Conservation (phyloP, 129 eudicot genomes). For the Tagetes erecta region DNA sequence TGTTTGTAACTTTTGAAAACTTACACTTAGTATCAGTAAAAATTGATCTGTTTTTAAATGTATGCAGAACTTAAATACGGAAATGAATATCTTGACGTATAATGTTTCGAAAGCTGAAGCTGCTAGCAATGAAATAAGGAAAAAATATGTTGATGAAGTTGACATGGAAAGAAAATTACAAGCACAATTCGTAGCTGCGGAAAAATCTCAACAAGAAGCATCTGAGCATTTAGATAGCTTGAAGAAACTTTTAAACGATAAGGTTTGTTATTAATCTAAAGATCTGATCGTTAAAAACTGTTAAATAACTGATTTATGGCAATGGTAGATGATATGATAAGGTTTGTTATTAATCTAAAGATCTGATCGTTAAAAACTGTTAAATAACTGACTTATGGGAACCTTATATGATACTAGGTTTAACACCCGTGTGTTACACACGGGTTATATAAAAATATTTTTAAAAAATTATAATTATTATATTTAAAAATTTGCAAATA, state of each 20-base stretch:
- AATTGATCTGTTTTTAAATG: not conserved
- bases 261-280: slow-evolving; percentile 43
- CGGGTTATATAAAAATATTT: too few relatives aligned
- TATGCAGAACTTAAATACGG: slow-evolving; percentile 54
- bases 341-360: too few relatives aligned
- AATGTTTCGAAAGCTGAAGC: slow-evolving; percentile 41
- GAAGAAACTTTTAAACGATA: slow-evolving; percentile 40
- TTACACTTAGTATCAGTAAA: not conserved
- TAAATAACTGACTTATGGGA: too few relatives aligned
- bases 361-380: too few relatives aligned
- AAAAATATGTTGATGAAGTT: slow-evolving; percentile 43
- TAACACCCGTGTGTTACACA: too few relatives aligned
- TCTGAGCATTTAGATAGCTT: slow-evolving; percentile 32
- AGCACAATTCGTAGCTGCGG: slow-evolving; percentile 42
- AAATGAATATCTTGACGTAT: slow-evolving; percentile 44
- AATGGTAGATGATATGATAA: too few relatives aligned
- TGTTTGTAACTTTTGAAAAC: not conserved
- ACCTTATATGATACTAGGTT: too few relatives aligned
- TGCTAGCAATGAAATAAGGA: slow-evolving; percentile 20
- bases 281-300: not conserved
- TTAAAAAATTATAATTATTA: too few relatives aligned
- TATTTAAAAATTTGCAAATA: too few relatives aligned
- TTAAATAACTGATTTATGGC: too few relatives aligned
- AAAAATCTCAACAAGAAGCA: slow-evolving; percentile 50
- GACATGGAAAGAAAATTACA: slow-evolving; percentile 39